These are phyloP conservation scores for Talaromyces islandicus DNA, from an alignment of 2,329 filamentous ascomycete genomes.

Conservation along the genomic window DNA sequence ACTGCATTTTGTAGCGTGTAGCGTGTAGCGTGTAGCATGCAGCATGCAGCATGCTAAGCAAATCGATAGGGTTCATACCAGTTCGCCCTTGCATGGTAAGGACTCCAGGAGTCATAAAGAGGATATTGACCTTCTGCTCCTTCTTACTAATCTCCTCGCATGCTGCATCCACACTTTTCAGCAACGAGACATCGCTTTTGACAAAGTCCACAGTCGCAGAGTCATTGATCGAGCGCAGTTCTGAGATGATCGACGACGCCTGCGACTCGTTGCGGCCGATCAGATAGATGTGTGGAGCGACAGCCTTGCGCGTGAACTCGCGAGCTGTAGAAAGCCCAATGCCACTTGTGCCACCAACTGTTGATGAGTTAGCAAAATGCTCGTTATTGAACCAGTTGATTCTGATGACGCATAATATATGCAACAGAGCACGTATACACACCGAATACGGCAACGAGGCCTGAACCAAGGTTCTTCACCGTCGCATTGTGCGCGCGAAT, in stretches of 20 bases:
- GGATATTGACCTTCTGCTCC: constrained; percentile 22
- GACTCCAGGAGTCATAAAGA: constrained; percentile 23
- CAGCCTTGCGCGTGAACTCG: constrained; percentile 37
- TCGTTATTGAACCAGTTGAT: not conserved
- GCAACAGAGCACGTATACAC: not conserved
- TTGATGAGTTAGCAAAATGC: not conserved
- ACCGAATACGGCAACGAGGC: constrained; percentile 13
- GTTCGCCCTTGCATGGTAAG: constrained; percentile 11
- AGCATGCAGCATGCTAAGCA: not conserved
- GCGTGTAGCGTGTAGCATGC: no score
- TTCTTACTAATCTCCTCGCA: constrained; percentile 40
- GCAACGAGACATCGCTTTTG: constrained; percentile 43
- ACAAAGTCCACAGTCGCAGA: constrained; percentile 44
- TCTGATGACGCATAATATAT: not conserved
- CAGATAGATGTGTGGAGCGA: constrained; percentile 46
- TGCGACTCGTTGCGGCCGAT: constrained; percentile 39
- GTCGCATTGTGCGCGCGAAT: constrained; percentile 8
- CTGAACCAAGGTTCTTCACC: constrained; percentile 10
- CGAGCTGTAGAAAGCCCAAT: constrained; percentile 48
- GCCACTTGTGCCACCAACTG: constrained; percentile 49
- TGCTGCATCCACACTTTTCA: constrained; percentile 46
- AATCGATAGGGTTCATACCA: constrained; percentile 4
- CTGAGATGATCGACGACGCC: constrained; percentile 33
- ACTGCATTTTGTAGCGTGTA: no score
- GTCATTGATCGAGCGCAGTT: constrained; percentile 40